These are phyloP conservation scores for Blastobotrys muscicola DNA, from an alignment of 805 yeast genomes.

Conservation along the genomic window DNA sequence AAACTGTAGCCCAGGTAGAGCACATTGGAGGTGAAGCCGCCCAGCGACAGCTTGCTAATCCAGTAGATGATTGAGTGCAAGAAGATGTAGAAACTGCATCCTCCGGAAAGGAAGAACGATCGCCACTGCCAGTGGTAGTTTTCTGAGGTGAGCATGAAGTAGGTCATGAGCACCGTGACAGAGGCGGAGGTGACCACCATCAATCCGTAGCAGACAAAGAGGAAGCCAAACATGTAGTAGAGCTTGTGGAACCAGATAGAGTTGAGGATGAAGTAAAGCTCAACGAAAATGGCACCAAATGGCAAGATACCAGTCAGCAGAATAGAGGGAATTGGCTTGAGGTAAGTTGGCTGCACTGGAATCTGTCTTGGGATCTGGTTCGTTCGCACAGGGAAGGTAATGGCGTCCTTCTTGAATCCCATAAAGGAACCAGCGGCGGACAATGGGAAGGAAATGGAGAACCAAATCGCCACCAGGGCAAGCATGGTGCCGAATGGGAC, in stretches of 20 bases:
- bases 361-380: constrained; percentile 96
- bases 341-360: constrained; percentile 82
- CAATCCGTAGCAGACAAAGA: constrained; percentile 77
- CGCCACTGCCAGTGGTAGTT: constrained; percentile 99
- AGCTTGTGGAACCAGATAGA: constrained; percentile 91
- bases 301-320: constrained; percentile 85
- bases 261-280: constrained; percentile 83
- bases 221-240: constrained; percentile 95
- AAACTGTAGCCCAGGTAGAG: constrained; percentile 77
- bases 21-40: constrained; percentile 65
- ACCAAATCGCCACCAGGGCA: constrained; percentile 78
- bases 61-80: constrained; percentile 60
- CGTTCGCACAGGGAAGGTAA: constrained; percentile 73
- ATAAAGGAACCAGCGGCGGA: constrained; percentile 75
- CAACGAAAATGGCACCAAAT: constrained; percentile 89
- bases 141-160: constrained; percentile 79
- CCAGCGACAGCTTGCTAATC: constrained; percentile 45
- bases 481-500: constrained; percentile 86
- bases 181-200: constrained; percentile 74
- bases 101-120: constrained; percentile 77
- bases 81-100: constrained; percentile 78
- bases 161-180: constrained; percentile 70
- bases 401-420: constrained; percentile 52
- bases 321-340: constrained; percentile 56
- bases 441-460: constrained; percentile 72